Evolutionary conservation across 495 filamentous ascomycete species (phyloP).

Genomic region (Aspergillus diversus): DNA sequence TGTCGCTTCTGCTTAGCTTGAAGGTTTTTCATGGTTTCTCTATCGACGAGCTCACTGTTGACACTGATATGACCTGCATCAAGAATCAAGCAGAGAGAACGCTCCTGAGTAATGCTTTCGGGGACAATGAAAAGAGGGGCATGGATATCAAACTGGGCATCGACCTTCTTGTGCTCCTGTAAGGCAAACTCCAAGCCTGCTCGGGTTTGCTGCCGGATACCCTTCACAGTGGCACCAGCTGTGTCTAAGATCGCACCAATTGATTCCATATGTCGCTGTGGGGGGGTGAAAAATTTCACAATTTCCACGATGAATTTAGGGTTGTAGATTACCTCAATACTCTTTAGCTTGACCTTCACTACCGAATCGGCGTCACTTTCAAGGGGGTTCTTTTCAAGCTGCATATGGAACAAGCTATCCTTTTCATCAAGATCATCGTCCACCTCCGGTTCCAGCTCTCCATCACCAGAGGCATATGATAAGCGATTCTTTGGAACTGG

Average conservation of each 20-base stretch:
- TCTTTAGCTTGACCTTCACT: slow-evolving; percentile 87
- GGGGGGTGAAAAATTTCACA: slow-evolving; percentile 92
- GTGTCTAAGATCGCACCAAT: slow-evolving; percentile 92
- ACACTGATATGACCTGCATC: slow-evolving; percentile 96
- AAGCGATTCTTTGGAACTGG: slow-evolving; percentile 50
- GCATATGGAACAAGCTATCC: slow-evolving; percentile 84
- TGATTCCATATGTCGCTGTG: slow-evolving; percentile 96
- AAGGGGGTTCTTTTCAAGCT: slow-evolving; percentile 92
- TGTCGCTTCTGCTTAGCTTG: slow-evolving; percentile 87
- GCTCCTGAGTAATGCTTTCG: slow-evolving; percentile 81
- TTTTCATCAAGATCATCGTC: slow-evolving; percentile 61
- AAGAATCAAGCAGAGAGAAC: slow-evolving; percentile 84
- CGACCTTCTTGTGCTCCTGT: slow-evolving; percentile 96
- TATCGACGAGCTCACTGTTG: slow-evolving; percentile 89
- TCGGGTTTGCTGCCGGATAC: slow-evolving; percentile 89
- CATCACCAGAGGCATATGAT: slow-evolving; percentile 53
- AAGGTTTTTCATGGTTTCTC: slow-evolving; percentile 82
- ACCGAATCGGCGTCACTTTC: slow-evolving; percentile 90
- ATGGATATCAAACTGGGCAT: slow-evolving; percentile 93
- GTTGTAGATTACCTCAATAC: slow-evolving; percentile 96
- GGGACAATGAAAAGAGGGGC: slow-evolving; percentile 96
- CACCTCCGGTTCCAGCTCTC: slow-evolving; percentile 61
- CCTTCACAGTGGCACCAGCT: slow-evolving; percentile 92
- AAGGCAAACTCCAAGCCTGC: slow-evolving; percentile 95
- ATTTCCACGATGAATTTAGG: slow-evolving; percentile 88